A percentile compares a stretch with the other conserved stretches of the same genome.
Conservation (phyloP, 2,329 filamentous ascomycete species). For the Cercospora zeina region DNA sequence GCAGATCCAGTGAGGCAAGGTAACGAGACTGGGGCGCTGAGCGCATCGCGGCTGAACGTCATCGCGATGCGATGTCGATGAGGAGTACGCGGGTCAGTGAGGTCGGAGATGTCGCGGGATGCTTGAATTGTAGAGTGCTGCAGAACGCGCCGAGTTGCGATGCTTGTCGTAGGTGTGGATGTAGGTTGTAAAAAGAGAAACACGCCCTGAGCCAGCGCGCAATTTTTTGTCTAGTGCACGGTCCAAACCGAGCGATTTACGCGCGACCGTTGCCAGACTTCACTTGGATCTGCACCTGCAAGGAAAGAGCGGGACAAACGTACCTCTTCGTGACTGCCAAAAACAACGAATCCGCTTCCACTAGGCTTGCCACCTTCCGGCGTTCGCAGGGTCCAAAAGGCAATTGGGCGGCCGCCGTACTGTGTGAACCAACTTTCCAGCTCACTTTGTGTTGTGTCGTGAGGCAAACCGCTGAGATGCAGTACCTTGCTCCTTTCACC, state of each 20-base stretch:
- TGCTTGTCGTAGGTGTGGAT: not conserved
- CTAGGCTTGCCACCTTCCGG: constrained; percentile 99
- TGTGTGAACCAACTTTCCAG: constrained; percentile 99
- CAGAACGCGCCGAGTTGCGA: not conserved
- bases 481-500: constrained; percentile 96
- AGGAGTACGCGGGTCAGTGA: not conserved
- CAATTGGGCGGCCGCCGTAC: constrained; percentile 94
- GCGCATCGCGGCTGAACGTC: constrained; percentile 14
- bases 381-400: constrained; percentile 97
- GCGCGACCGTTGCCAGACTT: constrained; percentile 14
- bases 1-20: constrained; percentile 22
- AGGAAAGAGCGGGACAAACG: constrained; percentile 43
- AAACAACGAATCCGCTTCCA: constrained; percentile 95
- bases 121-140: constrained; percentile 1
- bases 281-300: constrained; percentile 17
- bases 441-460: constrained; percentile 98
- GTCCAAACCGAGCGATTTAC: constrained; percentile 10
- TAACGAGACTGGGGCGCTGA: constrained; percentile 15
- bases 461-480: constrained; percentile 94
- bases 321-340: constrained; percentile 98
- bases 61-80: constrained; percentile 13
- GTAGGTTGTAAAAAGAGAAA: constrained; percentile 5
- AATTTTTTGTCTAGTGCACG: constrained; percentile 17
- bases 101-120: not conserved
- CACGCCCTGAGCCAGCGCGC: constrained; percentile 13